A percentile compares a stretch with the other conserved stretches of the same genome.
Evolutionary conservation across 1,284 basidiomycete genomes (phyloP).

Genomic region (Leccinum pallidistipes): DNA sequence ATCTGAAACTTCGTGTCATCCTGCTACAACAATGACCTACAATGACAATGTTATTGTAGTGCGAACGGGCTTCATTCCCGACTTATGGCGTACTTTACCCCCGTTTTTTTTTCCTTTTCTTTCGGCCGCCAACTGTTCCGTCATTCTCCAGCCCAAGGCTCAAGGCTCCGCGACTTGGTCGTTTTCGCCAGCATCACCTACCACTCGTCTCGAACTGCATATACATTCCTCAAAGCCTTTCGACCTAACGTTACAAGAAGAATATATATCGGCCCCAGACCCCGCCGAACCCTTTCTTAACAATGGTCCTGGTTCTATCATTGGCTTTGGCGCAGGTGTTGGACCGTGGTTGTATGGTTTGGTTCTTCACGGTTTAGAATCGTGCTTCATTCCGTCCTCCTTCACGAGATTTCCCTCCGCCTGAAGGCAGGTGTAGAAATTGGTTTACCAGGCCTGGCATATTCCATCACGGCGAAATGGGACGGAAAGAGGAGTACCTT

Average conservation of each 20-base stretch:
- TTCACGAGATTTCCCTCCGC: conserved; percentile 34
- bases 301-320: conserved; percentile 33
- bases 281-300: conserved; percentile 23
- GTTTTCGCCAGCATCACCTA: conserved; percentile 24
- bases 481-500: conserved; percentile 30
- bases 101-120: conserved; percentile 34
- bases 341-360: conserved; percentile 35
- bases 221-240: conserved; percentile 35
- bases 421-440: conserved; percentile 37
- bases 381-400: conserved; percentile 32
- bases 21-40: conserved; percentile 39
- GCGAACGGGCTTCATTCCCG: conserved; percentile 28
- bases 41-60: conserved; percentile 31
- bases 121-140: conserved; percentile 36
- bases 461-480: conserved; percentile 37
- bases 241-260: conserved; percentile 31
- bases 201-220: conserved; percentile 30
- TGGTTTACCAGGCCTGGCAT: conserved; percentile 25
- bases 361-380: conserved; percentile 30
- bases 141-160: conserved; percentile 31
- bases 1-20: conserved; percentile 39
- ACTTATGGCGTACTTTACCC: conserved; percentile 28
- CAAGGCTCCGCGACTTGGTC: conserved; percentile 32
- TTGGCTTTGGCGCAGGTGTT: conserved; percentile 33
- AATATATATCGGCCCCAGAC: conserved; percentile 19